Evolutionary conservation across 192 early-diverging fungal species (phyloP).

Genomic region (Spinellus fusiger): DNA sequence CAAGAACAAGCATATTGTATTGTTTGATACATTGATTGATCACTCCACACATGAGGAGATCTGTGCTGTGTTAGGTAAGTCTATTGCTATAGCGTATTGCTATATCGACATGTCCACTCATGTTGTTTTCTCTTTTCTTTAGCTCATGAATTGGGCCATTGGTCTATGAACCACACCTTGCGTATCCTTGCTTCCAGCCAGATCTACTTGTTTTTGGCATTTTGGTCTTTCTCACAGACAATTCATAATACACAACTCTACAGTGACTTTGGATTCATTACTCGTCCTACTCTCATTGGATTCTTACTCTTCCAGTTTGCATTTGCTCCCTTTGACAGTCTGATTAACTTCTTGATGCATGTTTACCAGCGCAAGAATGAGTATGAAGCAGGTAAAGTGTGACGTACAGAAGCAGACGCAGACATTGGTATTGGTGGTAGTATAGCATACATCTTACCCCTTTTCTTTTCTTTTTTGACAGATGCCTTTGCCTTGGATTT

Average conservation of each 20-base stretch:
- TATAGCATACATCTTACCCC: neutral
- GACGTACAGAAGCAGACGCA: neutral
- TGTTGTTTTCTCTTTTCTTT: neutral
- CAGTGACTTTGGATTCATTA: conserved; percentile 77
- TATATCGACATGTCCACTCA: neutral
- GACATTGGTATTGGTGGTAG: neutral
- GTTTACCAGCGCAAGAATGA: conserved; percentile 81
- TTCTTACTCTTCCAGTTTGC: conserved; percentile 87
- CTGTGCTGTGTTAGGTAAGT: conserved; percentile 83
- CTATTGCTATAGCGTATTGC: neutral
- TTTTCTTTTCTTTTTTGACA: conserved; percentile 2
- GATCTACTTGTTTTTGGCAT: conserved; percentile 67
- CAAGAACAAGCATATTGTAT: conserved; percentile 94
- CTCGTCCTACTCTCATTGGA: conserved; percentile 78
- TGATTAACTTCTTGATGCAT: conserved; percentile 72
- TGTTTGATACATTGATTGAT: conserved; percentile 89
- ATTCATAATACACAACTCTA: conserved; percentile 74
- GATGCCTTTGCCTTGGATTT: conserved; percentile 84
- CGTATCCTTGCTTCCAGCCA: conserved; percentile 69
- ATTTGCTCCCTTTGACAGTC: conserved; percentile 73
- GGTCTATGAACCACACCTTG: conserved; percentile 81
- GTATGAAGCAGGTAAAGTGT: conserved; percentile 68
- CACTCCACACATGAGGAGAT: conserved; percentile 82
- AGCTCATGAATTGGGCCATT: conserved; percentile 97
- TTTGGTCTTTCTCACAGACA: conserved; percentile 74